These are phyloP conservation scores for Selaginella moellendorffii DNA, from an alignment of 75 land plant species.

Conservation along the genomic window DNA sequence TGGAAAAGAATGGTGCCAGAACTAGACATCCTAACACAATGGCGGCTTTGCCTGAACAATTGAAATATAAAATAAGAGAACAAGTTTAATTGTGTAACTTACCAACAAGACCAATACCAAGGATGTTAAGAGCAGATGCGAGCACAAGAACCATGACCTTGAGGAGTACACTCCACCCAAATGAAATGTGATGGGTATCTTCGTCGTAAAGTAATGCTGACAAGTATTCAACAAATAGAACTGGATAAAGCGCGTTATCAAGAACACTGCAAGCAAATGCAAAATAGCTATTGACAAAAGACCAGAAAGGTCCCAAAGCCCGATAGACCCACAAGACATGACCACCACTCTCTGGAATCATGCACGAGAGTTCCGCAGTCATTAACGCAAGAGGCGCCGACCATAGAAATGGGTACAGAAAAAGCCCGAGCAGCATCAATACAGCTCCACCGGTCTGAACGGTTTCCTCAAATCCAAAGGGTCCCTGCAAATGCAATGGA, in stretches of 20 bases:
- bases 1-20: slow-evolving; percentile 18
- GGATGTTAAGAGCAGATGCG: slow-evolving; percentile 14
- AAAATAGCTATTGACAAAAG: slow-evolving; percentile 23
- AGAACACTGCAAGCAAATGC: slow-evolving; percentile 25
- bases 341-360: slow-evolving; percentile 30
- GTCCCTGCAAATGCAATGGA: no score
- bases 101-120: slow-evolving; percentile 21
- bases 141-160: slow-evolving; percentile 14
- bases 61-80: neutral
- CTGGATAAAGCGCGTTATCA: slow-evolving; percentile 24
- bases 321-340: slow-evolving; percentile 32
- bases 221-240: slow-evolving; percentile 24
- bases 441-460: slow-evolving; percentile 18
- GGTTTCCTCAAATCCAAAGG: slow-evolving; percentile 24
- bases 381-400: slow-evolving; percentile 19
- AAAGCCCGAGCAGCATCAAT: slow-evolving; percentile 16
- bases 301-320: slow-evolving; percentile 36
- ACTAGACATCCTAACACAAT: slow-evolving; percentile 12
- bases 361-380: slow-evolving; percentile 26
- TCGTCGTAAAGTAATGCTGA: slow-evolving; percentile 10
- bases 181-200: slow-evolving; percentile 7
- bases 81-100: neutral
- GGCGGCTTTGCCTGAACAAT: slow-evolving; percentile 18
- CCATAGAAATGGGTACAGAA: slow-evolving; percentile 18
- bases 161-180: slow-evolving; percentile 16